Percentiles rank a stretch among this genome's conserved stretches.
phyloP scores from a whole-genome alignment of 208 protist genomes.

The Trypanosoma platydactyli region DNA sequence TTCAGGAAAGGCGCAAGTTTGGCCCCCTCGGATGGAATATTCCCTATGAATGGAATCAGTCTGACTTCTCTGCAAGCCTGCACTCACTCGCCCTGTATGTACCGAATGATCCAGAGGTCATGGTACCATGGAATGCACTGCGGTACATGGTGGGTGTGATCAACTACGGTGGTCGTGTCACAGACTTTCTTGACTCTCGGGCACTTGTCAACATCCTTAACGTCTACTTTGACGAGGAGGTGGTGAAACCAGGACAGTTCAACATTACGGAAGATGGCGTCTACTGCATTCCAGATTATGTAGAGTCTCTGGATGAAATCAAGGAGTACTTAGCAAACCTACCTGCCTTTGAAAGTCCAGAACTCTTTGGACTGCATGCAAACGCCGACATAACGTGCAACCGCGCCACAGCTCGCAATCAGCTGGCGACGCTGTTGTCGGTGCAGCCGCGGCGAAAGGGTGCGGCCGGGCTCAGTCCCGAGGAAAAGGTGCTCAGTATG shows the following conservation, averaged over 20 bases:
- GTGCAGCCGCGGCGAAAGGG: slow-evolving; percentile 89
- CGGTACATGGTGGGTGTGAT: slow-evolving; percentile 93
- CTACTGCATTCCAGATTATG: slow-evolving; percentile 83
- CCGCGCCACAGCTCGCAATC: slow-evolving; percentile 77
- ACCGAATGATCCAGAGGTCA: slow-evolving; percentile 26
- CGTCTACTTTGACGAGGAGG: slow-evolving; percentile 76
- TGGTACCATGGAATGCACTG: slow-evolving; percentile 86
- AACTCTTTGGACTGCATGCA: slow-evolving; percentile 95
- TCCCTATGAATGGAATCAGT: slow-evolving; percentile 95
- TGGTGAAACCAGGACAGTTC: slow-evolving; percentile 57
- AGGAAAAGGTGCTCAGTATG: slow-evolving; percentile 81
- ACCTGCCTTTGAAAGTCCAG: slow-evolving; percentile 92
- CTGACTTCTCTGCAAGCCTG: slow-evolving; percentile 89
- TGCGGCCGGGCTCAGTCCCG: slow-evolving; percentile 45
- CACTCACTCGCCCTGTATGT: slow-evolving; percentile 83
- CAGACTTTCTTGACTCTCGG: slow-evolving; percentile 91
- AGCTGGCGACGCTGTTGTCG: slow-evolving; percentile 87
- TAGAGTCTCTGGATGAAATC: slow-evolving; percentile 60
- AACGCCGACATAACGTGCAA: slow-evolving; percentile 96
- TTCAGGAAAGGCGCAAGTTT: slow-evolving; percentile 94
- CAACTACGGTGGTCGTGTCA: slow-evolving; percentile 96
- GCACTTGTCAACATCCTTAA: slow-evolving; percentile 74
- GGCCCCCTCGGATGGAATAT: slow-evolving; percentile 96
- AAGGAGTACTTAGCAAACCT: slow-evolving; percentile 80
- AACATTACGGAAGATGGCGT: slow-evolving; percentile 82